A percentile compares a stretch with the other conserved stretches of the same genome.
These are phyloP conservation scores for Ophiostoma fasciatum DNA, from an alignment of 2,329 filamentous ascomycete species.

Conservation along the genomic window DNA sequence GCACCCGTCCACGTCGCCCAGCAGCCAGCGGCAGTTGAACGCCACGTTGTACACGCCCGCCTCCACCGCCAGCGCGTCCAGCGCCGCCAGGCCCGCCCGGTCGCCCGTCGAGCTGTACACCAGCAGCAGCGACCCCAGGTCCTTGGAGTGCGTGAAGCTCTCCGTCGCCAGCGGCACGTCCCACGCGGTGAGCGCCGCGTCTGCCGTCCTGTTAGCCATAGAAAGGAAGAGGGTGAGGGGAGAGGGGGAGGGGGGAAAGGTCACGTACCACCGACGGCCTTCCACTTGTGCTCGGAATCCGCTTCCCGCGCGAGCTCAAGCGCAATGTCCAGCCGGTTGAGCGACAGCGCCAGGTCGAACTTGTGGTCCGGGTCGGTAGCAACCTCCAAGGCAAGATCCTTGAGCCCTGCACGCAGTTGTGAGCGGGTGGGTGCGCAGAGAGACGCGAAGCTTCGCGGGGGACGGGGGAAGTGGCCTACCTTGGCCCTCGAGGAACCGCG, in stretches of 20 bases:
- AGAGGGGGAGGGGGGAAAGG: background rate
- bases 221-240: background rate
- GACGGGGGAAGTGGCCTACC: too few species aligned
- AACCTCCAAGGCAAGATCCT: slow-evolving; percentile 86
- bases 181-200: slow-evolving; percentile 77
- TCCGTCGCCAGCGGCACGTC: slow-evolving; percentile 78
- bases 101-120: slow-evolving; percentile 79
- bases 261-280: slow-evolving; percentile 54
- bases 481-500: slow-evolving; percentile 87
- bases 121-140: slow-evolving; percentile 74
- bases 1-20: slow-evolving; percentile 70
- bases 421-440: too few species aligned
- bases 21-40: slow-evolving; percentile 79
- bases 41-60: slow-evolving; percentile 81
- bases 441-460: too few species aligned
- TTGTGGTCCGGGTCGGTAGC: slow-evolving; percentile 93
- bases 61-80: slow-evolving; percentile 61
- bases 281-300: slow-evolving; percentile 95
- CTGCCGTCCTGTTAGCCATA: slow-evolving; percentile 53
- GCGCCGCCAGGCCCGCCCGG: slow-evolving; percentile 52
- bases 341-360: slow-evolving; percentile 75
- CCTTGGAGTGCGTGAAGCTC: slow-evolving; percentile 83
- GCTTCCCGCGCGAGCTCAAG: slow-evolving; percentile 70
- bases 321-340: slow-evolving; percentile 75
- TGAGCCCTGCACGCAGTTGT: slow-evolving; percentile 23